A percentile compares a stretch with the other conserved stretches of the same genome.
These are phyloP conservation scores for Spiraea crenata DNA, from an alignment of 331 rosid genomes.

Conservation along the genomic window DNA sequence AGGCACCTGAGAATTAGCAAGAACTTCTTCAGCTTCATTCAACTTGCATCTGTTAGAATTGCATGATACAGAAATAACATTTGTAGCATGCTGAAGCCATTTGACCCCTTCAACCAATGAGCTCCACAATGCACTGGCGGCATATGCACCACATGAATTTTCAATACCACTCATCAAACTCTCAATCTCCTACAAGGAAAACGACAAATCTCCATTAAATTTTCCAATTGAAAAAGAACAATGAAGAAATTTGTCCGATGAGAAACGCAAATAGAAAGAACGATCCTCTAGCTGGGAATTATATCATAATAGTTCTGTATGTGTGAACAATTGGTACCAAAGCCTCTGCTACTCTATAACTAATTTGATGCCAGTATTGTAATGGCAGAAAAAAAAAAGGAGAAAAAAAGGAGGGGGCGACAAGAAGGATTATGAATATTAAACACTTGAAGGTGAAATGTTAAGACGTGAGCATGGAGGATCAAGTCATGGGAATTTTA, in stretches of 20 bases:
- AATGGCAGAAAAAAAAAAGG: too few species aligned
- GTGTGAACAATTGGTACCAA: background rate
- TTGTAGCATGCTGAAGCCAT: constrained; percentile 76
- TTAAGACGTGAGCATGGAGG: background rate
- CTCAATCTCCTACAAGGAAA: constrained; percentile 69
- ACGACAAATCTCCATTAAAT: constrained; percentile 24
- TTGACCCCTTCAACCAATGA: constrained; percentile 53
- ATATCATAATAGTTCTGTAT: too few species aligned
- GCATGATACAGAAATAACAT: constrained; percentile 45
- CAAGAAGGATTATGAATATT: background rate
- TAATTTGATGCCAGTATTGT: background rate
- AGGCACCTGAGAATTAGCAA: constrained; percentile 54
- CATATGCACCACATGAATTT: constrained; percentile 37
- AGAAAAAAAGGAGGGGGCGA: too few species aligned
- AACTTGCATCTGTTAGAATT: constrained; percentile 50
- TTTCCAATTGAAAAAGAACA: constrained; percentile 9
- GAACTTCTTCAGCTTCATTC: constrained; percentile 69
- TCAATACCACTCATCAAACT: constrained; percentile 45
- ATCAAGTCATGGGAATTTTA: background rate
- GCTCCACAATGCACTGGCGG: constrained; percentile 53
- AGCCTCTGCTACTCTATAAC: background rate
- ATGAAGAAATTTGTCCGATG: background rate
- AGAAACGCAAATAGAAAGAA: background rate
- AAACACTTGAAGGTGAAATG: background rate
- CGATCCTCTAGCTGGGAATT: too few species aligned